Conservation (phyloP, 2,329 filamentous ascomycete species). For the Exophiala phaeomuriformis region DNA sequence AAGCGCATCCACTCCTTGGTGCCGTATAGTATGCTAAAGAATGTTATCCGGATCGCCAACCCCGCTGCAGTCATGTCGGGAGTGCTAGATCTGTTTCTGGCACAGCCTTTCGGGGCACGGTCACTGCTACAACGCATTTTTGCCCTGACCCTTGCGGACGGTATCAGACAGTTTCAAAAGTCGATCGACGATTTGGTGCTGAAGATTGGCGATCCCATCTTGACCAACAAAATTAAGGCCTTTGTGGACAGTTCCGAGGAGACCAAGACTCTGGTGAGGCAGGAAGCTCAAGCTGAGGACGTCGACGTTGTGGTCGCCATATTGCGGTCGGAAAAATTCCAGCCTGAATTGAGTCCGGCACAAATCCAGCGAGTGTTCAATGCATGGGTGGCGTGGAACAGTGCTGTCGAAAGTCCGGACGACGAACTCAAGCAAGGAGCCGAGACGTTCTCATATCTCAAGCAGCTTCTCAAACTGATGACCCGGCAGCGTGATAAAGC, state of each 20-base stretch:
- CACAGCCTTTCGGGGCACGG: slow-evolving; percentile 84
- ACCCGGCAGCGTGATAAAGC: slow-evolving; percentile 87
- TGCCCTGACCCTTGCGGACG: slow-evolving; percentile 80
- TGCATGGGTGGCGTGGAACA: slow-evolving; percentile 92
- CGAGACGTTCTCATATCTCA: slow-evolving; percentile 86
- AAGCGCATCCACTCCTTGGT: slow-evolving; percentile 92
- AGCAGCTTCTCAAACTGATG: slow-evolving; percentile 87
- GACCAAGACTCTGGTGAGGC: slow-evolving; percentile 64
- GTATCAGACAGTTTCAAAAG: slow-evolving; percentile 77
- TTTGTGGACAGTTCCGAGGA: slow-evolving; percentile 71
- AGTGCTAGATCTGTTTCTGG: slow-evolving; percentile 87
- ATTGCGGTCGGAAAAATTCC: slow-evolving; percentile 67
- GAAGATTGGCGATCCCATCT: slow-evolving; percentile 73
- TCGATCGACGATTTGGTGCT: slow-evolving; percentile 69
- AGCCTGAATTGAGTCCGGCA: slow-evolving; percentile 61
- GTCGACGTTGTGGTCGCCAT: slow-evolving; percentile 82
- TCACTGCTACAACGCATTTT: slow-evolving; percentile 94
- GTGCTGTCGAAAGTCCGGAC: slow-evolving; percentile 83
- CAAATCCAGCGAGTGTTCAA: slow-evolving; percentile 86
- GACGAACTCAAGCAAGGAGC: slow-evolving; percentile 83
- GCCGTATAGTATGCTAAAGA: slow-evolving; percentile 88
- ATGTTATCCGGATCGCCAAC: slow-evolving; percentile 92
- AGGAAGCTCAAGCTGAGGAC: slow-evolving; percentile 64
- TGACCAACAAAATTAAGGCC: slow-evolving; percentile 71
- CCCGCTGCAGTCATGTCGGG: slow-evolving; percentile 96